Evolutionary conservation across 129 eudicot species (phyloP), one percentile per base, ranked within the genome.

Genomic region (Ambrosia trifida): DNA sequence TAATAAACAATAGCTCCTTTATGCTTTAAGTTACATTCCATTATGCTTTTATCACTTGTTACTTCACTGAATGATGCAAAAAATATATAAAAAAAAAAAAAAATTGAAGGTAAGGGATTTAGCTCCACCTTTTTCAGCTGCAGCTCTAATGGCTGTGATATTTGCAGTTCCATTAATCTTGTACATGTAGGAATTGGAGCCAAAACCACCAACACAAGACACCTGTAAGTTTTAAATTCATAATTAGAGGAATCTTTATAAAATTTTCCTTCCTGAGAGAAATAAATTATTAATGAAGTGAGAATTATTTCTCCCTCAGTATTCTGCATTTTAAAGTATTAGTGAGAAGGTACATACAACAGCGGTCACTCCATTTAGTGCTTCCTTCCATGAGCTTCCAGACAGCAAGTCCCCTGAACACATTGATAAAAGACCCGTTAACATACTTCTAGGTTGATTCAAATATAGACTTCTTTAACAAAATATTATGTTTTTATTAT

Each of bases 101-200:
- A 11, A 43, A 12, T 44, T 40, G 58, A 30, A 66, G 47, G 20
- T 13, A 10, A 11, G 16, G 63, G 28, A 52, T 63, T 63, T 36
- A 73, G 71, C 63, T 35, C 43, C 51, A 63, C 99, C 97, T 84
- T 84, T 81, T 65, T 87, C 99, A 54, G 96, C 86, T 52, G 99
- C 97, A 74, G 97, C 99, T 86, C 93, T 90, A 76, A 94, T 90
- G 44, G 89, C 99, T 82, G 87, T 84, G 20, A 94, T 90, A 72
- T 94, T 94, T 77, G 99, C 99, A 76, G 96, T 90, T 63, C 99
- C 99, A 76, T 94, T 94, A 82, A 94, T 84, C 73, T 87, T 94
- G 85, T 94, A 94, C 99, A 94, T 94, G 72, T 82, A 74, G 46
- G 97, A 82, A 67, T 94, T 90, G 51, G 99, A 87, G 45, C 99